Conservation (phyloP, 2,329 filamentous ascomycete species). For the Fusarium torulosum region DNA sequence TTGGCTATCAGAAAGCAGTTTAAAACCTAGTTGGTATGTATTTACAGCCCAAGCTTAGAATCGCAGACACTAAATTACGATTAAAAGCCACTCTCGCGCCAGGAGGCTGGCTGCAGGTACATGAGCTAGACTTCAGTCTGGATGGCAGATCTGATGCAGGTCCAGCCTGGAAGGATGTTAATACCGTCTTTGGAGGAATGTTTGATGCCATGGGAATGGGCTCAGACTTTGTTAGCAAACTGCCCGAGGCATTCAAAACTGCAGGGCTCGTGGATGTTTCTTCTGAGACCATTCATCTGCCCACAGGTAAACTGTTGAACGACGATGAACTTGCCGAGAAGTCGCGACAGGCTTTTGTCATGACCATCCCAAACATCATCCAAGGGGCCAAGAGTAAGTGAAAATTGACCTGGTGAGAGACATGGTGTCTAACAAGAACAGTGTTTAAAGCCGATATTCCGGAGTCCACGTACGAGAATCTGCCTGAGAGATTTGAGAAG, state of each 20-base stretch:
- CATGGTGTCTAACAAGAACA: not conserved
- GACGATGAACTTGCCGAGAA: not conserved
- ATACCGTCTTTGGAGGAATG: not conserved
- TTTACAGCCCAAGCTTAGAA: rapidly evolving
- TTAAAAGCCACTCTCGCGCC: slow-evolving; percentile 6
- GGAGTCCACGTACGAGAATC: not conserved
- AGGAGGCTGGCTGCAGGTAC: slow-evolving; percentile 25
- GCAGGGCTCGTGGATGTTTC: not conserved
- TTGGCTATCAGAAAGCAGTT: slow-evolving; percentile 6
- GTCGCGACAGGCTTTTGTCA: slow-evolving; percentile 11
- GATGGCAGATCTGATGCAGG: not conserved
- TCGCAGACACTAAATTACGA: rapidly evolving
- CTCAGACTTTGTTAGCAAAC: not conserved
- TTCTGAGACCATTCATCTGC: slow-evolving; percentile 2
- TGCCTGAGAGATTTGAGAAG: slow-evolving; percentile 23
- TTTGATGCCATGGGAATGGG: slow-evolving; percentile 27
- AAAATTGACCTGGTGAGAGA: rapidly evolving
- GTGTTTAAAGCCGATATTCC: slow-evolving; percentile 10
- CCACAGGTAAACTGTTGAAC: slow-evolving; percentile 16
- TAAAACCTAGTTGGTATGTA: slow-evolving; percentile 1
- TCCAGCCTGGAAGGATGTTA: slow-evolving; percentile 18
- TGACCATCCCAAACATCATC: slow-evolving; percentile 17
- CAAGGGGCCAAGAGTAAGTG: slow-evolving; percentile 14
- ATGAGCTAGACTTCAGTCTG: slow-evolving; percentile 24
- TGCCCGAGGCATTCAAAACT: not conserved